These are phyloP conservation scores for Aspergillus latus DNA, from an alignment of 2,329 filamentous ascomycete species.

Conservation along the genomic window DNA sequence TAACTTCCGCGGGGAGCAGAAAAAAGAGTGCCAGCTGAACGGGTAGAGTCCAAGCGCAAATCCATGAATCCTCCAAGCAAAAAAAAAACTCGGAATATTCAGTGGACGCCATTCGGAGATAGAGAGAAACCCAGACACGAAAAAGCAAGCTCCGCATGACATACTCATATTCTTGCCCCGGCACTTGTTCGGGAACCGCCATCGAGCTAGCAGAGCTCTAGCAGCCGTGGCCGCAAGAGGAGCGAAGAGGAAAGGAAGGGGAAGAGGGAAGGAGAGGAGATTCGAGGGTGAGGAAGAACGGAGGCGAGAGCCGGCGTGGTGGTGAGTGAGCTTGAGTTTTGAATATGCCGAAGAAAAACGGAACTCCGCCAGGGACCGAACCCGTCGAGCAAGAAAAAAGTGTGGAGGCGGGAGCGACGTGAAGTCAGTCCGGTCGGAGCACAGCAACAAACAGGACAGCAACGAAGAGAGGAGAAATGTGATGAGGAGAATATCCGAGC, in stretches of 20 bases:
- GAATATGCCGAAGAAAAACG: slow-evolving; percentile 22
- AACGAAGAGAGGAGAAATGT: slow-evolving; percentile 10
- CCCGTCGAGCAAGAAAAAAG: slow-evolving; percentile 10
- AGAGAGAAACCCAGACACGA: background rate
- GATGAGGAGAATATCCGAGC: slow-evolving; percentile 2
- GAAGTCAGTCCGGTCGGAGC: background rate
- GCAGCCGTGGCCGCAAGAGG: slow-evolving; percentile 34
- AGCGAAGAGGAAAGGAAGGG: slow-evolving; percentile 15
- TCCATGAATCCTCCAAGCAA: background rate
- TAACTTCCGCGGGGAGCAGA: background rate
- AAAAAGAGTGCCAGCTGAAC: slow-evolving; percentile 1
- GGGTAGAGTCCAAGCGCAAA: background rate
- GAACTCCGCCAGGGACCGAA: slow-evolving; percentile 16
- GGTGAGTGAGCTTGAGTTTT: slow-evolving; percentile 10
- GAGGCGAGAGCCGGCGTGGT: slow-evolving; percentile 1
- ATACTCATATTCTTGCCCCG: slow-evolving; percentile 49
- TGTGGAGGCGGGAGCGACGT: slow-evolving; percentile 3
- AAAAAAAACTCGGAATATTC: background rate
- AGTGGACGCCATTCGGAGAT: background rate
- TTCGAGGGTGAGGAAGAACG: background rate
- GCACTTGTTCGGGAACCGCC: slow-evolving; percentile 43
- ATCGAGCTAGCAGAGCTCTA: slow-evolving; percentile 40
- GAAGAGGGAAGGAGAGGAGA: slow-evolving; percentile 1
- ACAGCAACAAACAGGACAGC: slow-evolving; percentile 2
- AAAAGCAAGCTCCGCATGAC: slow-evolving; percentile 22